phyloP scores from a whole-genome alignment of 371 early-diverging fungal species.

The Rhizopus delemar region DNA sequence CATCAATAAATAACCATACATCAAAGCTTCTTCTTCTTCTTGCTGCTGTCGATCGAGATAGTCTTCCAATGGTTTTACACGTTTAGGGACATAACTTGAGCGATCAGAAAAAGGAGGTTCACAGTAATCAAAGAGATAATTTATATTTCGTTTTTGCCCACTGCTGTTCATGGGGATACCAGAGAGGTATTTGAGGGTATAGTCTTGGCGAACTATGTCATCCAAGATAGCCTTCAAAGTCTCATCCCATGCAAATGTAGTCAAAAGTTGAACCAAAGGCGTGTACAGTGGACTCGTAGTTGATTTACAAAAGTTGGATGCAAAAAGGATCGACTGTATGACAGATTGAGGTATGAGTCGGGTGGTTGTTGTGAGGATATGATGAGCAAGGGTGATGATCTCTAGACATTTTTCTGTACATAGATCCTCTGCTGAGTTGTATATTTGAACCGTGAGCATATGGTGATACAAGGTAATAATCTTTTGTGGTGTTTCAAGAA shows the following conservation, averaged over 20 bases:
- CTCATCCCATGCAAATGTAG: neutral
- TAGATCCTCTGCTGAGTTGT: neutral
- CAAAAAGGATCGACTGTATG: neutral
- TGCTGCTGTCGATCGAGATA: neutral
- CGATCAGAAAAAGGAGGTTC: neutral
- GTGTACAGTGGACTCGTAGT: neutral
- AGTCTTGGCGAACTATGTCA: neutral
- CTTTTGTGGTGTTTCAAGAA: neutral
- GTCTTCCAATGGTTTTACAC: neutral
- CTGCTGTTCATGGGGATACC: neutral
- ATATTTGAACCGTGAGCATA: slow-evolving; percentile 11
- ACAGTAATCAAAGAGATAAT: neutral
- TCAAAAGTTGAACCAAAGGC: neutral
- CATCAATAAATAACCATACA: slow-evolving; percentile 7
- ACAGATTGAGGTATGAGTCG: neutral
- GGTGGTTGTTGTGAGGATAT: neutral
- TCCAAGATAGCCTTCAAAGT: neutral
- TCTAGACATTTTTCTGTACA: neutral
- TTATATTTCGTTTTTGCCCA: neutral
- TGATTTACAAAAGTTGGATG: neutral
- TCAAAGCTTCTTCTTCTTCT: slow-evolving; percentile 1
- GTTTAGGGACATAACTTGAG: neutral
- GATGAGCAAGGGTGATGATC: neutral
- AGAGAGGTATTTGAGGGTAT: slow-evolving; percentile 5
- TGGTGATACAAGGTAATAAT: slow-evolving; percentile 8